Conservation (phyloP, 805 yeast species). For the Candida tallmaniae region DNA sequence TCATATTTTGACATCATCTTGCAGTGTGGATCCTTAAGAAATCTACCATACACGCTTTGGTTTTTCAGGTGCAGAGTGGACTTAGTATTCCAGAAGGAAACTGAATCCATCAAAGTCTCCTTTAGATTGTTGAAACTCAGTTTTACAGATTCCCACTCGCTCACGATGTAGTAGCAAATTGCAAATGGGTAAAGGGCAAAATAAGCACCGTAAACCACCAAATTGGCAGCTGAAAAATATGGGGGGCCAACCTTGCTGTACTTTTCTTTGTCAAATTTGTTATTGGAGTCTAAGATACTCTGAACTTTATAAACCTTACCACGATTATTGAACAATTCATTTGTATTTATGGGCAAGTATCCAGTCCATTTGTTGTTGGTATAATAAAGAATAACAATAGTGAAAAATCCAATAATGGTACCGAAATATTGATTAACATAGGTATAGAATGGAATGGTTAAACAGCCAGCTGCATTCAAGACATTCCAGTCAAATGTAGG, state of each 20-base stretch:
- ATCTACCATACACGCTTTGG: conserved; percentile 18
- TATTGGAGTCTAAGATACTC: conserved; percentile 40
- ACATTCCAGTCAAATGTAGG: conserved; percentile 44
- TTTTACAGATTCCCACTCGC: conserved; percentile 42
- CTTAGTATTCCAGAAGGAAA: too few species aligned
- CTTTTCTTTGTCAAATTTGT: conserved; percentile 41
- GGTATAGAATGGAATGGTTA: conserved; percentile 41
- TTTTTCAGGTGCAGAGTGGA: too few species aligned
- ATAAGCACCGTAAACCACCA: conserved; percentile 54
- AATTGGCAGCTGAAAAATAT: conserved; percentile 57
- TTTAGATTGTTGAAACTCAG: conserved; percentile 33
- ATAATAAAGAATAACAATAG: conserved; percentile 35
- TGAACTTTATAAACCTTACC: conserved; percentile 47
- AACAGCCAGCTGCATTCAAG: conserved; percentile 32
- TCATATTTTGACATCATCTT: conserved; percentile 54
- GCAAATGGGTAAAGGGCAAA: conserved; percentile 56
- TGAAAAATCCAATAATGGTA: conserved; percentile 26
- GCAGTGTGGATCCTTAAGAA: conserved; percentile 49
- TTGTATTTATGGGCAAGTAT: conserved; percentile 50
- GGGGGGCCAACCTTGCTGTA: conserved; percentile 62
- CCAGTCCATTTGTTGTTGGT: conserved; percentile 48
- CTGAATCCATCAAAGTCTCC: conserved; percentile 17
- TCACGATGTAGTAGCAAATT: conserved; percentile 43
- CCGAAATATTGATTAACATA: conserved; percentile 39
- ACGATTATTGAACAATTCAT: conserved; percentile 46